A percentile compares a stretch with the other conserved stretches of the same genome.
Evolutionary conservation across 2,329 filamentous ascomycete species (phyloP).

Genomic region (Coleophoma cylindrospora): DNA sequence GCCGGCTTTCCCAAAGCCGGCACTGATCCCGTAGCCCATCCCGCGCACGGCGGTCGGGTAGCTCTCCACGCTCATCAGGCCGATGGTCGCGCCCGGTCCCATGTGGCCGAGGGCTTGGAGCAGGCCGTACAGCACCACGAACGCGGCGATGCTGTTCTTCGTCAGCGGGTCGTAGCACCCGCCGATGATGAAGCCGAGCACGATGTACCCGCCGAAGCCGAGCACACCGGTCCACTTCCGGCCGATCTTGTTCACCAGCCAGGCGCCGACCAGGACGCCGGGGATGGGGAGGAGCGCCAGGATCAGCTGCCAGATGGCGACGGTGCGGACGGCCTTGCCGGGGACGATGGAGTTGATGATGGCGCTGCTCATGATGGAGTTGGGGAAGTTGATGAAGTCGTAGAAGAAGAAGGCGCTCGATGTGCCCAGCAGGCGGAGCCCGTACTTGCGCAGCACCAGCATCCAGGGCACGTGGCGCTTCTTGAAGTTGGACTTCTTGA

Average conservation of each 20-base stretch:
- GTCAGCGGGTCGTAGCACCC: conserved; percentile 23
- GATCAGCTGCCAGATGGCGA: conserved; percentile 30
- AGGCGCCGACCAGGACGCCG: conserved; percentile 27
- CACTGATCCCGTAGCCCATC: conserved; percentile 26
- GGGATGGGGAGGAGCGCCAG: conserved; percentile 28
- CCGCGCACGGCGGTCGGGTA: conserved; percentile 29
- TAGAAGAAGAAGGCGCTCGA: conserved; percentile 30
- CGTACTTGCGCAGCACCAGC: conserved; percentile 23
- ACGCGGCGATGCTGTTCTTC: conserved; percentile 21
- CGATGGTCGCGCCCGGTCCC: conserved; percentile 29
- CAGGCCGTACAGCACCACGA: conserved; percentile 29
- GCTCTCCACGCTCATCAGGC: conserved; percentile 25
- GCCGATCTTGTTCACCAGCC: conserved; percentile 27
- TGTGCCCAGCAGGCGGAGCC: conserved; percentile 24
- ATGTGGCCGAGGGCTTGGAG: conserved; percentile 28
- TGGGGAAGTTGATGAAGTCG: conserved; percentile 32
- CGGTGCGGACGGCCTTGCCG: conserved; percentile 26
- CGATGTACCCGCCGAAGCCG: conserved; percentile 19
- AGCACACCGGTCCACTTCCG: conserved; percentile 25
- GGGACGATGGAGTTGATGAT: conserved; percentile 28
- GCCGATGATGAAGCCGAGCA: conserved; percentile 26
- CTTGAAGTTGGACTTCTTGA: conserved; percentile 28
- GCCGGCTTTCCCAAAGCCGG: conserved; percentile 29
- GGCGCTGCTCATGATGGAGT: conserved; percentile 29
- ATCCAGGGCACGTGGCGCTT: conserved; percentile 21